Evolutionary conservation across 225 moss, liverwort and hornwort genomes (phyloP).

Genomic region (Physcomitrium patens): DNA sequence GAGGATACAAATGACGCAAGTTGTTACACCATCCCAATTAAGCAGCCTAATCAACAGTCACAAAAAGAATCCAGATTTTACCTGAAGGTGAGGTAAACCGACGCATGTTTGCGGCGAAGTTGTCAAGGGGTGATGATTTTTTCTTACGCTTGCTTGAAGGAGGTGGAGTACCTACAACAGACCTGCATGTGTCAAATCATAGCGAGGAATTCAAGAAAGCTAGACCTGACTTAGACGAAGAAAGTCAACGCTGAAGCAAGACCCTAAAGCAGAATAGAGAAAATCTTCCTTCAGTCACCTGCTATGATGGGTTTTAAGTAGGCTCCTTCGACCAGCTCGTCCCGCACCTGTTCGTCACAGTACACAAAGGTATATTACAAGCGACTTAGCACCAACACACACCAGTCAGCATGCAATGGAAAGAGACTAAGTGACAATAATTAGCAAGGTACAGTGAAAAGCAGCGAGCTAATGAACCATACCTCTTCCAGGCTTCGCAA

Average conservation of each 20-base stretch:
- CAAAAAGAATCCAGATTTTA: constrained; percentile 15
- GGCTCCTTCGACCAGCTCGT: constrained; percentile 56
- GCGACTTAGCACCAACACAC: constrained; percentile 13
- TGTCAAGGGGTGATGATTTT: constrained; percentile 43
- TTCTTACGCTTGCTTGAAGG: constrained; percentile 60
- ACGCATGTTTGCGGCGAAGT: constrained; percentile 51
- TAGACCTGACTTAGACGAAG: not conserved
- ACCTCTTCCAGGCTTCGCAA: constrained; percentile 67
- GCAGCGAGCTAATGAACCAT: constrained; percentile 13
- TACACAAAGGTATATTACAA: not conserved
- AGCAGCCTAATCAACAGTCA: not conserved
- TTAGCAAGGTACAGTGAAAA: constrained; percentile 1
- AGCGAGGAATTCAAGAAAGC: constrained; percentile 8
- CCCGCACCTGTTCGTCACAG: constrained; percentile 46
- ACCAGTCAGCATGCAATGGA: not conserved
- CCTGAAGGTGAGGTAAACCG: constrained; percentile 63
- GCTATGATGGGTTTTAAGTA: constrained; percentile 57
- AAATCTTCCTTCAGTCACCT: constrained; percentile 39
- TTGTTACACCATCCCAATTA: not conserved
- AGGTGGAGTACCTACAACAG: constrained; percentile 54
- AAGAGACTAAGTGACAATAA: constrained; percentile 8
- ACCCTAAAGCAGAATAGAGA: not conserved
- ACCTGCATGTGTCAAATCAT: constrained; percentile 23
- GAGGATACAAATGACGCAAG: not conserved
- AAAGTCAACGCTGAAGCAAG: constrained; percentile 9